Evolutionary conservation across 768 basidiomycete genomes (phyloP), one percentile per base, ranked within the genome.

Genomic region (Floccularia luteovirens): DNA sequence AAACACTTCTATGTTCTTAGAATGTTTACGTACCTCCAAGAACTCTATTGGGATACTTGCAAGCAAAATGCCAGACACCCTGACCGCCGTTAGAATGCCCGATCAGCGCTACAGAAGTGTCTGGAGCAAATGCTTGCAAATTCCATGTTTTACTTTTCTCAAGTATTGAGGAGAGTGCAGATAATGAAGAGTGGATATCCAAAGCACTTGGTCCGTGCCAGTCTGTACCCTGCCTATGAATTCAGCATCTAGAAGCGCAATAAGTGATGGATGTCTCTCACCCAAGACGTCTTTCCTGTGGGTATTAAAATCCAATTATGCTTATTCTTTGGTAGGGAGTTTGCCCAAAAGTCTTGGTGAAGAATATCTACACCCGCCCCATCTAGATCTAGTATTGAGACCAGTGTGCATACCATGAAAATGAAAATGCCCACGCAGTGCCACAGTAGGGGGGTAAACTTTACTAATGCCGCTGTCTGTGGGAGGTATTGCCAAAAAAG

Each of bases 21-120:
- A 11, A 14, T 34, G 11, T 12, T 3, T 27, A 49, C 61, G 36
- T 44, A 81, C 82, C 76, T 38, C 73, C 82, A 6, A 80, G 48
- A 8, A 85, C 75, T 39, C 72, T 69, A 54, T 93, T 90, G 1
- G 92, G 90, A 57, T 75, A 85, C 46, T 84, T 67, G 20, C 79
- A 72, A 11, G 84, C 78, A 13, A 85, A 52, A 56, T 90, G 81
- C 86, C 89, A 91, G 2, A 81, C 69, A 0, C 91, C 91, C 58
- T 93, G 92, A 10, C 90, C 91, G 21, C 91, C 91, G 56, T 96
- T 96, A 2, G 90, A 93, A 55, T 96, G 91, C 0, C 92, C 91
- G 24, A 91, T 64, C n/a, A 91, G 52, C n/a, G 83, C 61, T 5
- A 78, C 74, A 21, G 64, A 66, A 2, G 69, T 66, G 21, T 64